A percentile compares a stretch with the other conserved stretches of the same genome.
phyloP scores from a whole-genome alignment of 2,329 filamentous ascomycete genomes.

The Rhinocladiella mackenziei region DNA sequence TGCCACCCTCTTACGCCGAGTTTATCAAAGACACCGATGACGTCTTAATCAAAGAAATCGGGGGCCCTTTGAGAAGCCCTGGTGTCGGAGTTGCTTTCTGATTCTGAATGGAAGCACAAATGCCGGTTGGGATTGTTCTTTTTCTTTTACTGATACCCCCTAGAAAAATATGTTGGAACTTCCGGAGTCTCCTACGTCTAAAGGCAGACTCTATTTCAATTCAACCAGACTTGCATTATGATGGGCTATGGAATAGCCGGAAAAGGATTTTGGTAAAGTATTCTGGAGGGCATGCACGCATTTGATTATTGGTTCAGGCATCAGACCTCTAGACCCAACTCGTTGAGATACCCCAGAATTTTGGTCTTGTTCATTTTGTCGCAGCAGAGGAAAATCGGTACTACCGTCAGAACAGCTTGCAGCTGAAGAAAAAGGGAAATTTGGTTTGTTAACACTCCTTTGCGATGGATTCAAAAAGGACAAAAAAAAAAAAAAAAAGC shows the following conservation, averaged over 20 bases:
- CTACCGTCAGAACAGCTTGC: neutral
- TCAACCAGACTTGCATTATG: neutral
- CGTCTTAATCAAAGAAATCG: constrained; percentile 23
- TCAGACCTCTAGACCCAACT: constrained; percentile 12
- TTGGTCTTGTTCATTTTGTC: constrained; percentile 1
- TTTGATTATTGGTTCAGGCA: constrained; percentile 13
- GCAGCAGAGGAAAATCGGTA: neutral
- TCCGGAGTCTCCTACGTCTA: neutral
- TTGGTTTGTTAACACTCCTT: no score
- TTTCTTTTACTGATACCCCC: constrained; percentile 15
- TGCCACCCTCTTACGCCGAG: constrained; percentile 17
- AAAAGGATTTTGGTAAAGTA: constrained; percentile 4
- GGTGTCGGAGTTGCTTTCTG: constrained; percentile 27
- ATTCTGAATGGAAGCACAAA: neutral
- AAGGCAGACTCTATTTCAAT: neutral
- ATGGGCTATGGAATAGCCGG: constrained; percentile 1
- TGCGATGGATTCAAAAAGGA: no score
- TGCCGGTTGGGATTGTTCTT: neutral
- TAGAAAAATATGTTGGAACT: neutral
- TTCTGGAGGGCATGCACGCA: constrained; percentile 12
- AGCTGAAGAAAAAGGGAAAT: neutral
- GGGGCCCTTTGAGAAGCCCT: constrained; percentile 24
- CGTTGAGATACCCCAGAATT: constrained; percentile 10
- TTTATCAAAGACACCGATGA: constrained; percentile 13
- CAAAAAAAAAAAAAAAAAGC: no score